phyloP scores from a whole-genome alignment of 2,329 filamentous ascomycete species.

The Huntiella moniliformis region DNA sequence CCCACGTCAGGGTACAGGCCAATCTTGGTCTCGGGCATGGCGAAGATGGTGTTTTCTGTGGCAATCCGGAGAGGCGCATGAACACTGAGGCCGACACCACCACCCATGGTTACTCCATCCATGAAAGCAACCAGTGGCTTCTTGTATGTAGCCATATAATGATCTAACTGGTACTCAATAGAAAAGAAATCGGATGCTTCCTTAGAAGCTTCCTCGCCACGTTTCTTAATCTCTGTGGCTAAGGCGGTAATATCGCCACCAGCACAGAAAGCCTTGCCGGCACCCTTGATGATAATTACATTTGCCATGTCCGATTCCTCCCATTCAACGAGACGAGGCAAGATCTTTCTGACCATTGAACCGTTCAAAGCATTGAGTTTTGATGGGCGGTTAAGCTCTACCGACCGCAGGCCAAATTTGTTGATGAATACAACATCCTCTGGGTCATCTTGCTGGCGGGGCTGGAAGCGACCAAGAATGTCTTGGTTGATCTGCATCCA shows the following conservation, averaged over 20 bases:
- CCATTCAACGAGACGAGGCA: slow-evolving; percentile 81
- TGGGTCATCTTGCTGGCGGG: slow-evolving; percentile 34
- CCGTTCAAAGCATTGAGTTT: slow-evolving; percentile 86
- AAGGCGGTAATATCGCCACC: slow-evolving; percentile 78
- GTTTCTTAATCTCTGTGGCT: slow-evolving; percentile 51
- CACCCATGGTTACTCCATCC: slow-evolving; percentile 97
- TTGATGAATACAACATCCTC: slow-evolving; percentile 88
- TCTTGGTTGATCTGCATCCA: neutral
- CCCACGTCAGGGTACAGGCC: slow-evolving; percentile 98
- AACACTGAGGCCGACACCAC: slow-evolving; percentile 80
- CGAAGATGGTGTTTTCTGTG: slow-evolving; percentile 85
- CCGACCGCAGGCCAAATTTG: slow-evolving; percentile 71
- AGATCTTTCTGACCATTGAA: slow-evolving; percentile 90
- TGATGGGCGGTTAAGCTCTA: slow-evolving; percentile 82
- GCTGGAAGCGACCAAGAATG: neutral
- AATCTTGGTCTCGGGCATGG: slow-evolving; percentile 97
- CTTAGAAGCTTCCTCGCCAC: slow-evolving; percentile 39
- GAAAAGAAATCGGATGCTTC: slow-evolving; percentile 68
- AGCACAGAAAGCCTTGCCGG: slow-evolving; percentile 77
- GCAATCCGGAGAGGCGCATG: slow-evolving; percentile 94
- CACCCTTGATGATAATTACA: slow-evolving; percentile 78
- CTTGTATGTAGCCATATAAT: slow-evolving; percentile 78
- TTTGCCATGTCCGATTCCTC: slow-evolving; percentile 87
- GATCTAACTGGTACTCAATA: slow-evolving; percentile 90
- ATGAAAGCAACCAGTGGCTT: slow-evolving; percentile 93